Base-by-base conservation (phyloP, 1,284 basidiomycete genomes). In the Prillingera fragicola region DNA sequence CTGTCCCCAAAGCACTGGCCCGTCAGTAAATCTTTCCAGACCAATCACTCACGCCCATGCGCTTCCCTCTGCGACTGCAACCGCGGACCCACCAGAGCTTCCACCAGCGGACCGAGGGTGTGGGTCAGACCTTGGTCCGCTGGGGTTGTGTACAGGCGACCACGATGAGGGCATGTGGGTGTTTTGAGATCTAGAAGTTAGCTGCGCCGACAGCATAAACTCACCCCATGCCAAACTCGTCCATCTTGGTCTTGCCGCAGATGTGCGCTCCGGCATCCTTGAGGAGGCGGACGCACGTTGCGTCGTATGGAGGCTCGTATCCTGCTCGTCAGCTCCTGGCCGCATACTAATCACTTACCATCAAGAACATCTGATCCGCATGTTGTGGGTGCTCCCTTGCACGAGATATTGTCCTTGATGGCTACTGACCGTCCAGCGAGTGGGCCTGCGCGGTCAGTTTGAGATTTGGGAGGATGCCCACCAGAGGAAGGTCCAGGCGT, bases 191-290 rank as follows among this genome's bases (percentile, higher is more conserved):
- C 61, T 61, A 21, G 27, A 41, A 12, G 19, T 38, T 18, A 25
- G 43, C 21, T n/a, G 37, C 19, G 31, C 7, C 15, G 14, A 14
- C 5, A 27, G 21, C 19, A 14, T 1, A 10, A 18, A 29, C 62
- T 40, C 31, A 90, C 84, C 94, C 94, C 94, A 98, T 98, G 0
- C 92, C 92, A 70, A 98, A 98, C 68, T 97, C 94, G 65, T 98
- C 94, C 70, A 90, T 91, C 64, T 96, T 96, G 0, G 91, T 85
- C 71, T 94, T 94, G 3, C 89, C 91, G 0, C 84, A 62, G 12
- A 97, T 78, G 8, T 77, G 67, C 0, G 84, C 89, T 1, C 89
- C 91, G 0, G 78, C 76, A 0, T 72, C 52, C 1, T 77, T 73
- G 0, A 98, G 71, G 2, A 81, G 69, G 1, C 71, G 53, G 0